Percentiles rank a stretch among this genome's conserved stretches.
Conservation (phyloP, 2,329 filamentous ascomycete genomes). For the Knufia petricola region DNA sequence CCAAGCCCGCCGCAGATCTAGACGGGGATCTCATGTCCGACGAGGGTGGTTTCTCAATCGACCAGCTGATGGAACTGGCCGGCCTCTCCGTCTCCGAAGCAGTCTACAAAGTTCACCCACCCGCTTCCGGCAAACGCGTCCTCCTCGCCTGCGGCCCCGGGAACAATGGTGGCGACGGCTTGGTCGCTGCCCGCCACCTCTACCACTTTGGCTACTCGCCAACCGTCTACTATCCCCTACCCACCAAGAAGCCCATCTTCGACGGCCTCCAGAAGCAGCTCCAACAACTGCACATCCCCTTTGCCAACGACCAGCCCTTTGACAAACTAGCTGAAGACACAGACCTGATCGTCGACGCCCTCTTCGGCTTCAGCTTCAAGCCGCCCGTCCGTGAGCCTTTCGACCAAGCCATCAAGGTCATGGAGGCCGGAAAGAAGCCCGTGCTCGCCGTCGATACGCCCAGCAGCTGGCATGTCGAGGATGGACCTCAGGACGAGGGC, state of each 20-base stretch:
- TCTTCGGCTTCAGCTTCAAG: constrained; percentile 92
- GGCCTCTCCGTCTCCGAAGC: constrained; percentile 88
- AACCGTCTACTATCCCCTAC: constrained; percentile 85
- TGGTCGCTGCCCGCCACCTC: constrained; percentile 87
- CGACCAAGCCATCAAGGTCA: constrained; percentile 63
- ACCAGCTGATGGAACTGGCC: constrained; percentile 95
- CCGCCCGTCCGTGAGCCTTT: constrained; percentile 92
- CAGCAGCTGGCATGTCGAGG: constrained; percentile 87
- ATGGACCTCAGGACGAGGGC: constrained; percentile 67
- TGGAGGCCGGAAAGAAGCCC: constrained; percentile 61
- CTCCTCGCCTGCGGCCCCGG: constrained; percentile 85
- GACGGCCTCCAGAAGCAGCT: constrained; percentile 78
- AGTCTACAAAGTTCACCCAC: constrained; percentile 76
- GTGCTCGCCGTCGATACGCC: constrained; percentile 88
- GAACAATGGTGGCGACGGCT: constrained; percentile 71
- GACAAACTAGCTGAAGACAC: constrained; percentile 50
- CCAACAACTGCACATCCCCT: constrained; percentile 69
- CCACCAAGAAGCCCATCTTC: constrained; percentile 82
- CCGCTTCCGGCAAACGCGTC: constrained; percentile 58
- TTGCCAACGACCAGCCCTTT: constrained; percentile 57
- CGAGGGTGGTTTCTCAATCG: constrained; percentile 75
- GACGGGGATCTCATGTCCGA: constrained; percentile 90
- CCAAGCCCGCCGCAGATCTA: constrained; percentile 77
- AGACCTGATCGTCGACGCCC: constrained; percentile 81
- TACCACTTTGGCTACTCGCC: constrained; percentile 86